Conservation (phyloP, 2,329 filamentous ascomycete genomes). For the Plenodomus lindquistii region DNA sequence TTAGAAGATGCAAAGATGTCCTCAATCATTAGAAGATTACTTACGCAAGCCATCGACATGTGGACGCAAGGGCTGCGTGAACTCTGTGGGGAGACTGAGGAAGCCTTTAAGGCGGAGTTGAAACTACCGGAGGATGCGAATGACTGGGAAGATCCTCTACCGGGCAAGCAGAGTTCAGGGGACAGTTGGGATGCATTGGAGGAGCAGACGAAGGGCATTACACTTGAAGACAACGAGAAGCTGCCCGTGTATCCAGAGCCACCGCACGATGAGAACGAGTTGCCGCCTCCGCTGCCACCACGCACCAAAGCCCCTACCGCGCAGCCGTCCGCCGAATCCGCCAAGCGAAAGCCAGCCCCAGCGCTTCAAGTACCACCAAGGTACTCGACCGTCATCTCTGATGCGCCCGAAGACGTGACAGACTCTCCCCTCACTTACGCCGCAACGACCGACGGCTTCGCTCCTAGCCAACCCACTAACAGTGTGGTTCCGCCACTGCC, state of each 20-base stretch:
- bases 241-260: constrained; percentile 14
- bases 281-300: constrained; percentile 46
- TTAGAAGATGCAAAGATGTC: constrained; percentile 60
- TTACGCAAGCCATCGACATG: constrained; percentile 53
- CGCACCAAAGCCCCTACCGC: constrained; percentile 32
- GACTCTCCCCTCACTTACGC: constrained; percentile 47
- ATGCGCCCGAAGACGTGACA: constrained; percentile 38
- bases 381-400: constrained; percentile 51
- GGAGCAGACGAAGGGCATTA: constrained; percentile 49
- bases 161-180: constrained; percentile 29
- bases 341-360: constrained; percentile 50
- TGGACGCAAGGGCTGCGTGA: constrained; percentile 51
- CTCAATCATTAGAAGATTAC: constrained; percentile 53
- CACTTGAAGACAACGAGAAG: constrained; percentile 49
- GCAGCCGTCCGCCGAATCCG: constrained; percentile 33
- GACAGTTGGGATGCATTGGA: constrained; percentile 32
- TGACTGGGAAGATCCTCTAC: constrained; percentile 56
- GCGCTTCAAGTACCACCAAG: constrained; percentile 47
- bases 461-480: constrained; percentile 27
- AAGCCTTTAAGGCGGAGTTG: constrained; percentile 47
- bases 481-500: constrained; percentile 14
- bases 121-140: constrained; percentile 43
- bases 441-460: constrained; percentile 47
- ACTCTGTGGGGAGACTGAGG: constrained; percentile 45
- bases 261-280: constrained; percentile 13